A percentile compares a stretch with the other conserved stretches of the same genome.
phyloP scores from a whole-genome alignment of 306 rosid species.

The Vigna radiata region DNA sequence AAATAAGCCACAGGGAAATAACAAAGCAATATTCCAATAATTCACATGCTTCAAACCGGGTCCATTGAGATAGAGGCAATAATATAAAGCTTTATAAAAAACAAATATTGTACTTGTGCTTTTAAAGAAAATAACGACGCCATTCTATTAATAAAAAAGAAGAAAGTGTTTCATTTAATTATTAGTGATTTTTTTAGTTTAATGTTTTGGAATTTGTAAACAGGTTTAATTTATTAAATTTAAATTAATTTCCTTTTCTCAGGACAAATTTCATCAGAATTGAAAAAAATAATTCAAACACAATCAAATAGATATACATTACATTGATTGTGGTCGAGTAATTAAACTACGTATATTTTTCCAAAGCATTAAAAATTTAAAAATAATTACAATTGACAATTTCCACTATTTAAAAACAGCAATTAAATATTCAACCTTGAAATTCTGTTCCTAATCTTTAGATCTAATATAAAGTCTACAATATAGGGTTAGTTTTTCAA shows the following conservation, averaged over 20 bases:
- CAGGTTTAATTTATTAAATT: neutral
- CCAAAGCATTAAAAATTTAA: too few relatives aligned
- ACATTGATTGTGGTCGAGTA: neutral
- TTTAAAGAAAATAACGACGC: neutral
- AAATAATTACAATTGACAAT: too few relatives aligned
- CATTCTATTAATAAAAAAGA: neutral
- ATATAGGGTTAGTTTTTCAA: neutral
- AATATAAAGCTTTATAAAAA: neutral
- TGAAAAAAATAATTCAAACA: neutral
- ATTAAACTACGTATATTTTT: too few relatives aligned
- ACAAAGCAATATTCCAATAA: slow-evolving; percentile 3
- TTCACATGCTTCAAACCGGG: neutral
- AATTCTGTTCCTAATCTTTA: neutral
- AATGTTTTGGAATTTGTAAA: neutral
- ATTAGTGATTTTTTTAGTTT: neutral
- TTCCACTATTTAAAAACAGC: too few relatives aligned
- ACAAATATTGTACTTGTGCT: neutral
- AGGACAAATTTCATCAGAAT: neutral
- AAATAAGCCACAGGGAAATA: neutral
- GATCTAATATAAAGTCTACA: neutral
- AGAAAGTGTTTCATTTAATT: neutral
- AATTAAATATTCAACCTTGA: neutral
- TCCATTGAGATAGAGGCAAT: neutral
- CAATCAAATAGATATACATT: neutral
- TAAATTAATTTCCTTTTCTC: neutral